Evolutionary conservation across 768 basidiomycete genomes (phyloP).

Genomic region (Boletellus sp.): DNA sequence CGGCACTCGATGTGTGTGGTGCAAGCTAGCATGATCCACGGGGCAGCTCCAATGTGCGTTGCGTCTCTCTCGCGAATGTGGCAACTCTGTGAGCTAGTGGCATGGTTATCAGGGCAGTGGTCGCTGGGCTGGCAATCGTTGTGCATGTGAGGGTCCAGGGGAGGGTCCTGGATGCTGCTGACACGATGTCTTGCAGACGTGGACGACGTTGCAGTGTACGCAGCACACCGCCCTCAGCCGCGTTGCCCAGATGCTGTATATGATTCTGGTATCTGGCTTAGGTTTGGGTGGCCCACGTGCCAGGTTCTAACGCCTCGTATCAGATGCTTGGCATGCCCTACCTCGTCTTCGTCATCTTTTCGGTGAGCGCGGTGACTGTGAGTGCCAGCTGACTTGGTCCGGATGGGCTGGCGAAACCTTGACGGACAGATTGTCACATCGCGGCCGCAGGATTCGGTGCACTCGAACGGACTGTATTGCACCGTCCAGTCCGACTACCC

Average conservation of each 20-base stretch:
- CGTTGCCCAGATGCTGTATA: slow-evolving; percentile 24
- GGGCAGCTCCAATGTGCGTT: slow-evolving; percentile 51
- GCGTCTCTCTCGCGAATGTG: slow-evolving; percentile 1
- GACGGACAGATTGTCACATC: slow-evolving; percentile 14
- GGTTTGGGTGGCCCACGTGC: not conserved
- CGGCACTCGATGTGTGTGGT: slow-evolving; percentile 40
- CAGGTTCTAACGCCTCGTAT: slow-evolving; percentile 13
- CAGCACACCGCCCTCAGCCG: slow-evolving; percentile 15
- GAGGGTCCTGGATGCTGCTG: not conserved
- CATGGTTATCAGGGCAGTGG: slow-evolving; percentile 34
- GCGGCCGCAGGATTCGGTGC: slow-evolving; percentile 11
- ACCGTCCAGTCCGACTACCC: slow-evolving; percentile 30
- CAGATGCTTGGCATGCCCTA: slow-evolving; percentile 39
- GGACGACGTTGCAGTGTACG: slow-evolving; percentile 33
- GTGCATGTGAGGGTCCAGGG: slow-evolving; percentile 33
- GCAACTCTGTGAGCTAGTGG: not conserved
- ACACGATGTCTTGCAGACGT: slow-evolving; percentile 28
- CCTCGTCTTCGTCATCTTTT: slow-evolving; percentile 41
- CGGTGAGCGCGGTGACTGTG: slow-evolving; percentile 37
- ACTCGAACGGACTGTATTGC: slow-evolving; percentile 50
- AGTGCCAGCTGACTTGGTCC: slow-evolving; percentile 19
- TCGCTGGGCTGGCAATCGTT: slow-evolving; percentile 40
- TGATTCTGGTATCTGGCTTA: slow-evolving; percentile 21
- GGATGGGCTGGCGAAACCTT: slow-evolving; percentile 14
- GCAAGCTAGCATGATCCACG: slow-evolving; percentile 53